Evolutionary conservation across 768 basidiomycete genomes (phyloP).

Genomic region (Xanthoconium stramineum): DNA sequence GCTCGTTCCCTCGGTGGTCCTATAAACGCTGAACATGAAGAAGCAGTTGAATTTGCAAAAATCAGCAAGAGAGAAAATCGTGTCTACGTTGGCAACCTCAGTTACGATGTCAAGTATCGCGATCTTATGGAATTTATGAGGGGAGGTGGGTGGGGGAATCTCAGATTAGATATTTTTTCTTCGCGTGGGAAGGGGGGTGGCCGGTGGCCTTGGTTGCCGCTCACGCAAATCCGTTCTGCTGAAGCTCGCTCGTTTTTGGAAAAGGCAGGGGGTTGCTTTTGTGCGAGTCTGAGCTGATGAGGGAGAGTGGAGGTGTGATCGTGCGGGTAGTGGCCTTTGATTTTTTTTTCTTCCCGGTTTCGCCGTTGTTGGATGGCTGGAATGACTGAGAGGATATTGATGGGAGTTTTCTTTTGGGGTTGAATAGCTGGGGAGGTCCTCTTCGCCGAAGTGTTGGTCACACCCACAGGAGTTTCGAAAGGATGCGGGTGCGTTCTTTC

Average conservation of each 20-base stretch:
- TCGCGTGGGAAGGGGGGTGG: constrained; percentile 34
- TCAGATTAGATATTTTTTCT: constrained; percentile 53
- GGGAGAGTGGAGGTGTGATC: constrained; percentile 31
- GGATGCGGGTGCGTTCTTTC: constrained; percentile 87
- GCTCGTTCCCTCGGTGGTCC: constrained; percentile 82
- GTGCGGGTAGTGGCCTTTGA: constrained; percentile 37
- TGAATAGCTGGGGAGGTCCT: constrained; percentile 98
- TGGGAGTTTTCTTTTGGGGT: constrained; percentile 88
- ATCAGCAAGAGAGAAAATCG: constrained; percentile 97
- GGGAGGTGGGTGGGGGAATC: constrained; percentile 97
- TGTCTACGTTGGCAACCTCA: constrained; percentile 98
- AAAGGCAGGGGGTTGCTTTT: constrained; percentile 32
- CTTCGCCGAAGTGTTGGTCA: constrained; percentile 98
- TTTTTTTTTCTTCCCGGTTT: constrained; percentile 39
- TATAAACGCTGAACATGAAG: constrained; percentile 88
- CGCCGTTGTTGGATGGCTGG: constrained; percentile 45
- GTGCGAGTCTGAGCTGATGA: constrained; percentile 36
- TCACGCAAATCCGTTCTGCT: constrained; percentile 34
- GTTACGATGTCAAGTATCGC: constrained; percentile 97
- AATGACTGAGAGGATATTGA: constrained; percentile 85
- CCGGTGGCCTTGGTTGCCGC: constrained; percentile 23
- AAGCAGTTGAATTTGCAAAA: constrained; percentile 93
- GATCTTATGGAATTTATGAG: constrained; percentile 99
- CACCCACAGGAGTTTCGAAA: constrained; percentile 95
- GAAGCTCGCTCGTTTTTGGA: constrained; percentile 33